Evolutionary conservation across 208 protist genomes (phyloP).

Genomic region (Crithidia sp.): DNA sequence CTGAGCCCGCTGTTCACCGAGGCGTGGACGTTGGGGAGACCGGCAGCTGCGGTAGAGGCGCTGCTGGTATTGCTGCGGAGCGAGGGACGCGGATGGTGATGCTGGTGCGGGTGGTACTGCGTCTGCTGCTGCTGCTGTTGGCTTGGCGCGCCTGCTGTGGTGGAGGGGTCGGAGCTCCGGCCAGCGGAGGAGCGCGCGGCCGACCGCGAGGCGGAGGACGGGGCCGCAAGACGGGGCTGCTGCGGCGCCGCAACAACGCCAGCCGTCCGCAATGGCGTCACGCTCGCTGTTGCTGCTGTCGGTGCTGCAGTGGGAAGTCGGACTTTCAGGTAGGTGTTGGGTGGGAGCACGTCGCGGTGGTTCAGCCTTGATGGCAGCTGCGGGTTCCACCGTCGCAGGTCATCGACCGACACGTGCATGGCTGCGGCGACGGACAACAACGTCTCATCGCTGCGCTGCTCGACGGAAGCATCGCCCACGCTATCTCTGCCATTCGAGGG

Average conservation of each 20-base stretch:
- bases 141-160: not conserved
- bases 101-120: not conserved
- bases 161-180: not conserved
- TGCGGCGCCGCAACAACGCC: not conserved
- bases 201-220: not conserved
- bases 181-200: constrained; percentile 3
- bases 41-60: not conserved
- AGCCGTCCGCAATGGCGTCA: not conserved
- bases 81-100: not conserved
- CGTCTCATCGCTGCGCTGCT: constrained; percentile 23
- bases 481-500: no score
- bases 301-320: not conserved
- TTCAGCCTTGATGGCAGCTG: constrained; percentile 38
- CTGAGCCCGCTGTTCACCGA: constrained; percentile 15
- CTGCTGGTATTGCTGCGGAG: not conserved
- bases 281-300: not conserved
- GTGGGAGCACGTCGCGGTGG: constrained; percentile 34
- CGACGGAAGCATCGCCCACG: not conserved
- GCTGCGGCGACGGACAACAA: constrained; percentile 35
- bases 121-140: not conserved
- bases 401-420: constrained; percentile 27
- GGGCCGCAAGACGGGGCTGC: constrained; percentile 4
- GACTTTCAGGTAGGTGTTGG: constrained; percentile 63
- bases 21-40: constrained; percentile 3
- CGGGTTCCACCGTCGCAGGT: constrained; percentile 58